Evolutionary conservation across 306 rosid genomes (phyloP).

Genomic region (Gleditsia sinensis): DNA sequence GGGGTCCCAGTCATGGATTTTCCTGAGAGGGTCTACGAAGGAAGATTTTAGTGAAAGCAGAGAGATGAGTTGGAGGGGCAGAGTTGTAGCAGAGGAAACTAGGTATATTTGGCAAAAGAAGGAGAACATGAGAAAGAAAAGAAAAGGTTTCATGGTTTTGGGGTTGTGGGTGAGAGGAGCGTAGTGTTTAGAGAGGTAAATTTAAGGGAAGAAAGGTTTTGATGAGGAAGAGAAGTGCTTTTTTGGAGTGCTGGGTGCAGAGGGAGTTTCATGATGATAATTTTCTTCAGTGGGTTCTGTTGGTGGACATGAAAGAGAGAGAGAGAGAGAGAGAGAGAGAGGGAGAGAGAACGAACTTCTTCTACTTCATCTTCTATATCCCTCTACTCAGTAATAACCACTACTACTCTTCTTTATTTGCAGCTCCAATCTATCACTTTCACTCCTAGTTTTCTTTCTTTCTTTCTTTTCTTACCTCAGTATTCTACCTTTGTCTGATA

Average conservation of each 20-base stretch:
- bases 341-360: slow-evolving; percentile 30
- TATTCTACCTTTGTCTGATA: slow-evolving; percentile 80
- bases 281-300: slow-evolving; percentile 78
- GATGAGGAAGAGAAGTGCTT: slow-evolving; percentile 67
- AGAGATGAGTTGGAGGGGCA: slow-evolving; percentile 62
- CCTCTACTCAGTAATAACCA: slow-evolving; percentile 9
- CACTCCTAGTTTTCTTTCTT: slow-evolving; percentile 19
- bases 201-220: slow-evolving; percentile 76
- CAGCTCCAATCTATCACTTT: slow-evolving; percentile 8
- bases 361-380: slow-evolving; percentile 29
- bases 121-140: slow-evolving; percentile 51
- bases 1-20: slow-evolving; percentile 79
- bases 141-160: slow-evolving; percentile 67
- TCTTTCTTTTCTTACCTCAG: slow-evolving; percentile 31
- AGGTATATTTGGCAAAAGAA: slow-evolving; percentile 39
- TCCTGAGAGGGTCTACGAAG: slow-evolving; percentile 63
- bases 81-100: slow-evolving; percentile 45
- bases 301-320: slow-evolving; percentile 60
- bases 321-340: slow-evolving; percentile 26
- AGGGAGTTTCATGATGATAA: slow-evolving; percentile 85
- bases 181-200: slow-evolving; percentile 51
- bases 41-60: slow-evolving; percentile 70
- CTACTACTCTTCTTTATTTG: slow-evolving; percentile 38
- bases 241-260: slow-evolving; percentile 89
- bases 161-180: slow-evolving; percentile 51